Conservation (phyloP, 352 stramenopile species). For the Globisporangium spinosum region DNA sequence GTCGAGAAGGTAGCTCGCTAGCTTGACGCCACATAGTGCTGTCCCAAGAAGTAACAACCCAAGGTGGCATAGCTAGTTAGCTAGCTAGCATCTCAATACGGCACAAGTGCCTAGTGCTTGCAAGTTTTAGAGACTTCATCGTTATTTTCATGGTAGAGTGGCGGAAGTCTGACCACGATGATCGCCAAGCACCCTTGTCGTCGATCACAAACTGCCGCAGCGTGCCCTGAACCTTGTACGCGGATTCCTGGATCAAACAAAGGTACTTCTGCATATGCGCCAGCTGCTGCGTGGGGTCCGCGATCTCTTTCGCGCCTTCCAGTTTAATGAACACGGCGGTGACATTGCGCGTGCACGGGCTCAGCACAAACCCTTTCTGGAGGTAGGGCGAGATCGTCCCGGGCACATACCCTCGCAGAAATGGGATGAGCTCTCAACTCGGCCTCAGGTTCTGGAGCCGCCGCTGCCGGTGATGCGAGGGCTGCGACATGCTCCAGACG, state of each 20-base stretch:
- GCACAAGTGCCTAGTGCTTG: no score
- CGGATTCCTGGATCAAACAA: conserved; percentile 68
- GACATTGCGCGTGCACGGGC: conserved; percentile 62
- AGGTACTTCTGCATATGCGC: conserved; percentile 56
- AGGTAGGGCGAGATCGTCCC: conserved; percentile 67
- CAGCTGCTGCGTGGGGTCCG: conserved; percentile 34
- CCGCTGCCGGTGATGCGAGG: conserved; percentile 12
- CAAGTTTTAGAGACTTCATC: conserved; percentile 21
- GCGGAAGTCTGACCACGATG: conserved; percentile 67
- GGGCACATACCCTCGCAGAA: conserved; percentile 61
- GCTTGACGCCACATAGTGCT: conserved; percentile 64
- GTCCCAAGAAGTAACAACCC: no score
- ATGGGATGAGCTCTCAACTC: conserved; percentile 45
- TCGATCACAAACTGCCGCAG: conserved; percentile 86
- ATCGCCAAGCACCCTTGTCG: conserved; percentile 83
- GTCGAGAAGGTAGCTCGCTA: conserved; percentile 58
- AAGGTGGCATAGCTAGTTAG: no score
- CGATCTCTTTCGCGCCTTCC: conserved; percentile 47
- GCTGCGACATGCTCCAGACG: conserved; percentile 26
- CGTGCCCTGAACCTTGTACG: conserved; percentile 76
- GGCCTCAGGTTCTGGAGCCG: conserved; percentile 16
- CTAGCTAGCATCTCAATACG: no score
- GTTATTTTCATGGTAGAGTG: conserved; percentile 87
- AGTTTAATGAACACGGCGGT: conserved; percentile 75
- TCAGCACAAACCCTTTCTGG: conserved; percentile 59